Percentiles rank a stretch among this genome's conserved stretches.
Conservation (phyloP, 345 rosid species). For the Euphorbia pulcherrima region DNA sequence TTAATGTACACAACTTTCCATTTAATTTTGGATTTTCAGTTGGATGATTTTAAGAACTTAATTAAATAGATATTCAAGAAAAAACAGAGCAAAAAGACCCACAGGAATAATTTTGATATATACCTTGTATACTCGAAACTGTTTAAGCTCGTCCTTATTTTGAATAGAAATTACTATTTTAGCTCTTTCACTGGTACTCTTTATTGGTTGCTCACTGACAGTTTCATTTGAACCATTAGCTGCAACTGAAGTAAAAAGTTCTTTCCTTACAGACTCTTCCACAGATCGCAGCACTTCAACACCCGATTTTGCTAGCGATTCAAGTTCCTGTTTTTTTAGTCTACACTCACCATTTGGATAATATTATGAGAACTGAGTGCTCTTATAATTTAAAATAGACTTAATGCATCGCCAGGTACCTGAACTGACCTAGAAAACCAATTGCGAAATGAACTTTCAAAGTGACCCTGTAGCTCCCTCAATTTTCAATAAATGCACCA, state of each 20-base stretch:
- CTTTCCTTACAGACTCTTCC: slow-evolving; percentile 47
- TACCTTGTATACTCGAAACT: slow-evolving; percentile 67
- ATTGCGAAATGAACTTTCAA: no score
- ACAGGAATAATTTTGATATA: background rate
- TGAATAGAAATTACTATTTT: slow-evolving; percentile 70
- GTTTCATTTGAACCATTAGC: slow-evolving; percentile 28
- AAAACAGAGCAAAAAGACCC: background rate
- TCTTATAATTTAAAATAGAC: background rate
- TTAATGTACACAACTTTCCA: background rate
- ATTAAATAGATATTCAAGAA: background rate
- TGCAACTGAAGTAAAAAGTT: slow-evolving; percentile 32
- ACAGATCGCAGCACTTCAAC: slow-evolving; percentile 43
- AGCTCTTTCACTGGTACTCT: slow-evolving; percentile 41
- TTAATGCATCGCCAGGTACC: no score
- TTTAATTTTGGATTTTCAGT: background rate
- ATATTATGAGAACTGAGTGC: background rate
- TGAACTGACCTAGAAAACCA: no score
- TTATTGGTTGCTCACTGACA: slow-evolving; percentile 32
- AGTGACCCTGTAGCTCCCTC: no score
- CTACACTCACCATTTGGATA: slow-evolving; percentile 33
- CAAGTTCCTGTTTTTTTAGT: slow-evolving; percentile 67
- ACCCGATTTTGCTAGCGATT: slow-evolving; percentile 51
- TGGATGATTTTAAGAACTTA: background rate
- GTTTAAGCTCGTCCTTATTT: slow-evolving; percentile 61
- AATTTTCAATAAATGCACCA: no score